Evolutionary conservation across 345 rosid species (phyloP).

Genomic region (Psidium guajava): DNA sequence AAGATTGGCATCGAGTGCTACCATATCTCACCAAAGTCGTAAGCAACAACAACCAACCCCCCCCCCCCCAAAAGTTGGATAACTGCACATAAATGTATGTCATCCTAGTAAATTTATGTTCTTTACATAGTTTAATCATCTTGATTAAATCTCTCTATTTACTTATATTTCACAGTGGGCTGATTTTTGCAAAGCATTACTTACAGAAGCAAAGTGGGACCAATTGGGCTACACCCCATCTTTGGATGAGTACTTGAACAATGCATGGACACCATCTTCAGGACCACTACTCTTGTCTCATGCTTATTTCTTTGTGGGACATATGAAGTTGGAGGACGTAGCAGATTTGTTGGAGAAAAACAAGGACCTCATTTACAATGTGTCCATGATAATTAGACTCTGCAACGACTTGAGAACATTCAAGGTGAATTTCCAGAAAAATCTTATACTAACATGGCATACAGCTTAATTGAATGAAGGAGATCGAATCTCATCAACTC

Average conservation of each 20-base stretch:
- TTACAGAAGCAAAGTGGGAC: conserved; percentile 42
- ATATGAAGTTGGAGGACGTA: not conserved
- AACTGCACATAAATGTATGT: no score
- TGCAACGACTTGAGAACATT: conserved; percentile 44
- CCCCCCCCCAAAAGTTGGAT: no score
- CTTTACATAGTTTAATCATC: not conserved
- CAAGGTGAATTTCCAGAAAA: conserved; percentile 9
- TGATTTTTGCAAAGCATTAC: conserved; percentile 32
- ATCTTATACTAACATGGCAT: not conserved
- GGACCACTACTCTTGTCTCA: conserved; percentile 21
- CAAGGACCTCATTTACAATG: conserved; percentile 18
- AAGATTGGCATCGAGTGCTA: conserved; percentile 6
- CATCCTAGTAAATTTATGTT: not conserved
- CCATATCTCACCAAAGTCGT: conserved; percentile 31
- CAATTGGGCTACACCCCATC: conserved; percentile 18
- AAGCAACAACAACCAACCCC: no score
- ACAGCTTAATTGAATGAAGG: not conserved
- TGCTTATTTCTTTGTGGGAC: conserved; percentile 11
- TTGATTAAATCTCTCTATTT: not conserved
- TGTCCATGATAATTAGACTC: conserved; percentile 27
- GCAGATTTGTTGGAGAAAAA: not conserved
- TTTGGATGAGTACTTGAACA: conserved; percentile 24
- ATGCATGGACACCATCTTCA: conserved; percentile 33
- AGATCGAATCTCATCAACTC: not conserved
- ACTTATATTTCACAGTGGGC: conserved; percentile 25